Base-by-base conservation (phyloP, 257 asterid genomes). In the Gynochthodes officinalis region DNA sequence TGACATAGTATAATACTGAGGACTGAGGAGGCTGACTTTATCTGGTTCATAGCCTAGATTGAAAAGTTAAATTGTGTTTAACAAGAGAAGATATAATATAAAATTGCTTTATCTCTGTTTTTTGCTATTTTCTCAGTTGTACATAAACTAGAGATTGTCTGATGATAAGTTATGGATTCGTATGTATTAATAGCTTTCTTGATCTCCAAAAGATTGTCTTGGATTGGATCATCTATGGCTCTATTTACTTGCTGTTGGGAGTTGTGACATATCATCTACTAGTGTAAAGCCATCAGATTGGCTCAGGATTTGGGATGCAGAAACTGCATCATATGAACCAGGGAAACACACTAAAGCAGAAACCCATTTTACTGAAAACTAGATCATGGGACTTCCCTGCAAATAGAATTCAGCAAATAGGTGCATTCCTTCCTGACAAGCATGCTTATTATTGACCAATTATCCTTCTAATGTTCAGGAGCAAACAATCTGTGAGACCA, bases 401-500 rank as follows among this genome's bases (percentile, higher is more conserved):
- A 21, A 2, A 19, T 6, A 16, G 57, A 21, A 7, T 3, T 7
- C 7, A 37, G 42, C 42, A 37, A 7, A 37, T 37, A 37, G 6
- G 42, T 37, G 42, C 42, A 37, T 37, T 7, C 42, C 42, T 37
- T 37, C 42, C 7, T 37, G 42, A 2, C 7, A 18, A 46, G 28
- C 2, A 35, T 14, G 52, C 28, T 21, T 23, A 25, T 21, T 49
- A 28, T 46, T 30, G 65, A 70, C 68, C 75, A n/a, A 30, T 2
- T 23, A 13, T 35, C 13, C 19, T 10, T 27, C 21, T 37, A 53
- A 53, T 39, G 27, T 77, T 50, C 42, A 77, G 84, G 84, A 77
- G 73, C 78, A 76, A 63, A 79, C 43, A 44, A 82, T 79, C 73
- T 64, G 77, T 8, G 84, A 82, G 82, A 79, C 82, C 10, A 79